A percentile compares a stretch with the other conserved stretches of the same genome.
Conservation (phyloP, 768 basidiomycete species). For the Neoboletus magnificus region DNA sequence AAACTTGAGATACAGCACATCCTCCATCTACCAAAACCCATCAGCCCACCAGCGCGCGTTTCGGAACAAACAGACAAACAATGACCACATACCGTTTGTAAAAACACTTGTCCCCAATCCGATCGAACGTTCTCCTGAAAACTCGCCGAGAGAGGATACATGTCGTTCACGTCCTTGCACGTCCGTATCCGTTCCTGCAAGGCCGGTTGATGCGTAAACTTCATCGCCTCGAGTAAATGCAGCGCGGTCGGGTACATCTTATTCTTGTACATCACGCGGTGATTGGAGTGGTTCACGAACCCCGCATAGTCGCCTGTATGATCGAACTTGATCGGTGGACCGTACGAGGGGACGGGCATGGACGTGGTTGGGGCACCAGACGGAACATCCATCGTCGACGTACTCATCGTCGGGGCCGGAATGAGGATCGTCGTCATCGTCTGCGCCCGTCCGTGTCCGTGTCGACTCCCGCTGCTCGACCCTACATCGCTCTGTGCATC, state of each 20-base stretch:
- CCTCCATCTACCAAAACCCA: conserved; percentile 51
- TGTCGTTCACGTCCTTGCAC: conserved; percentile 38
- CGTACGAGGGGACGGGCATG: conserved; percentile 20
- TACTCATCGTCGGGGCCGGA: conserved; percentile 6
- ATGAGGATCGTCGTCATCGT: conserved; percentile 25
- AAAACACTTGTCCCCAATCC: conserved; percentile 57
- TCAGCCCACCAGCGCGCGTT: neutral
- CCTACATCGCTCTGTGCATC: conserved; percentile 15
- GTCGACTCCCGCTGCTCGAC: conserved; percentile 14
- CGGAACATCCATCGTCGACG: neutral
- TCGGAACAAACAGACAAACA: neutral
- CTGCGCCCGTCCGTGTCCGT: conserved; percentile 13
- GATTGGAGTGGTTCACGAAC: conserved; percentile 66
- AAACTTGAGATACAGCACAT: conserved; percentile 66
- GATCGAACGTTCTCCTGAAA: conserved; percentile 37
- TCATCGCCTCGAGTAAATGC: conserved; percentile 76
- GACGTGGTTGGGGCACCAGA: neutral
- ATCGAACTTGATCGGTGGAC: conserved; percentile 39
- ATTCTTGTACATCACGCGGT: conserved; percentile 55
- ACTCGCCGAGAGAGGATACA: conserved; percentile 34
- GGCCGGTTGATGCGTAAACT: conserved; percentile 53
- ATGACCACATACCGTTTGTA: conserved; percentile 43
- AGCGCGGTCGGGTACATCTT: conserved; percentile 63
- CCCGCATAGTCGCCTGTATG: conserved; percentile 40
- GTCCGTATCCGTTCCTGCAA: conserved; percentile 56